Evolutionary conservation across 768 basidiomycete species (phyloP).

Genomic region (Boletus subparvulus): DNA sequence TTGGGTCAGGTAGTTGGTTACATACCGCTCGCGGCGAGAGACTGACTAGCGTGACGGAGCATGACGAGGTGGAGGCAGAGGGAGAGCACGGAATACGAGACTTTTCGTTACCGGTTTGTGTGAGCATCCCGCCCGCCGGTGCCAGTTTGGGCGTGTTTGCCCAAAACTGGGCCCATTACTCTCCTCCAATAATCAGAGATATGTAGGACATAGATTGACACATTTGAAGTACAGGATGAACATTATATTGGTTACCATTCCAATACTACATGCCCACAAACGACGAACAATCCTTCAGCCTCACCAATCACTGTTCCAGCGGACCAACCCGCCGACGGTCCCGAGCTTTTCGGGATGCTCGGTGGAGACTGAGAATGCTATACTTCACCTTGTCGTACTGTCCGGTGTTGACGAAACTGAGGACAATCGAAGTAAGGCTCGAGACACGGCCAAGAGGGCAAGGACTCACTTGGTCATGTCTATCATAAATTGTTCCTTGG

Average conservation of each 20-base stretch:
- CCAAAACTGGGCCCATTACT: neutral
- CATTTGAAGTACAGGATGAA: conserved; percentile 9
- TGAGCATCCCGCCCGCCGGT: conserved; percentile 19
- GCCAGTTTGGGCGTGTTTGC: conserved; percentile 29
- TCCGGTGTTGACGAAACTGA: conserved; percentile 61
- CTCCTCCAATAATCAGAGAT: neutral
- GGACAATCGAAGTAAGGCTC: neutral
- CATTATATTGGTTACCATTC: conserved; percentile 17
- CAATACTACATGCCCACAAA: conserved; percentile 16
- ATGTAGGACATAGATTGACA: neutral
- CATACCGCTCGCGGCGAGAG: conserved; percentile 53
- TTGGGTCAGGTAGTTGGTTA: neutral
- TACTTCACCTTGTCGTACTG: conserved; percentile 84
- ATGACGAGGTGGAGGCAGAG: conserved; percentile 31
- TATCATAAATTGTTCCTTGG: conserved; percentile 68
- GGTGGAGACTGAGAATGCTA: conserved; percentile 65
- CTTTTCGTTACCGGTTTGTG: conserved; percentile 11
- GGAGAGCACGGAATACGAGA: conserved; percentile 5
- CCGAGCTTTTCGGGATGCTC: conserved; percentile 71
- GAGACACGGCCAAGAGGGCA: neutral
- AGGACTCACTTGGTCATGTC: conserved; percentile 71
- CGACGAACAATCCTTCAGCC: neutral
- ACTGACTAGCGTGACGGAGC: conserved; percentile 62
- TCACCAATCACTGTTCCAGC: conserved; percentile 26
- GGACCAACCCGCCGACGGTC: conserved; percentile 51